These are phyloP conservation scores for Cladosporium sp. DNA, from an alignment of 2,329 filamentous ascomycete genomes.

Conservation along the genomic window DNA sequence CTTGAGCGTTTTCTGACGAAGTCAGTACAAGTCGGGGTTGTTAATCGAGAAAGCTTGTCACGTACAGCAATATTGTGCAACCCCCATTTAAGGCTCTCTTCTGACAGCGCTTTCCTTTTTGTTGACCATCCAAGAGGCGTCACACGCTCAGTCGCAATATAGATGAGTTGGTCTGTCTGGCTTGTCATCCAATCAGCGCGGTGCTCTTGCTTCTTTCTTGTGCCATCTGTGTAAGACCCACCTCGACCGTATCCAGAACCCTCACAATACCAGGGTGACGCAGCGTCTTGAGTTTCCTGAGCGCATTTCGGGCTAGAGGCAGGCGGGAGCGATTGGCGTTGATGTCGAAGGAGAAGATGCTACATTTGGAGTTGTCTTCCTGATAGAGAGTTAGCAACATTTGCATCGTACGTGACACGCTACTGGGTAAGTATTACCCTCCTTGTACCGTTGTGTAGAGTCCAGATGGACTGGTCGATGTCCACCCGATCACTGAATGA, in stretches of 20 bases:
- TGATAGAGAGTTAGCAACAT: constrained; percentile 36
- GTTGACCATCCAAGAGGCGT: constrained; percentile 86
- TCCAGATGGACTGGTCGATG: constrained; percentile 90
- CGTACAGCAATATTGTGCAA: constrained; percentile 75
- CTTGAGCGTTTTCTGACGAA: constrained; percentile 71
- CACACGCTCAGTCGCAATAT: constrained; percentile 89
- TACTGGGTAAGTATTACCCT: constrained; percentile 52
- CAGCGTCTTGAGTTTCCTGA: constrained; percentile 88
- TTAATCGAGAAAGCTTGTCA: not conserved
- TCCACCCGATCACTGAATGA: constrained; percentile 90
- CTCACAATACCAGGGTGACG: constrained; percentile 93
- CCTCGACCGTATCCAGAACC: constrained; percentile 90
- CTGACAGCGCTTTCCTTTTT: constrained; percentile 76
- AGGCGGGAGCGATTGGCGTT: constrained; percentile 72
- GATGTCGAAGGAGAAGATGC: constrained; percentile 94
- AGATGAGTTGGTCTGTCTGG: constrained; percentile 89
- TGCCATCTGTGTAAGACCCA: constrained; percentile 36
- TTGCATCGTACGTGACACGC: not conserved
- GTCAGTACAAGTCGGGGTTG: constrained; percentile 3
- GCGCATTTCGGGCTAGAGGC: constrained; percentile 84
- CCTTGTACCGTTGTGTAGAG: constrained; percentile 89
- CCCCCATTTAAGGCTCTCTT: constrained; percentile 96
- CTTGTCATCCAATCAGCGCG: constrained; percentile 33
- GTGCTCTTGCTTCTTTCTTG: not conserved
- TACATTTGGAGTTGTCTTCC: constrained; percentile 93